phyloP scores from a whole-genome alignment of 2,329 filamentous ascomycete species.

The Penicillium brasilianum region DNA sequence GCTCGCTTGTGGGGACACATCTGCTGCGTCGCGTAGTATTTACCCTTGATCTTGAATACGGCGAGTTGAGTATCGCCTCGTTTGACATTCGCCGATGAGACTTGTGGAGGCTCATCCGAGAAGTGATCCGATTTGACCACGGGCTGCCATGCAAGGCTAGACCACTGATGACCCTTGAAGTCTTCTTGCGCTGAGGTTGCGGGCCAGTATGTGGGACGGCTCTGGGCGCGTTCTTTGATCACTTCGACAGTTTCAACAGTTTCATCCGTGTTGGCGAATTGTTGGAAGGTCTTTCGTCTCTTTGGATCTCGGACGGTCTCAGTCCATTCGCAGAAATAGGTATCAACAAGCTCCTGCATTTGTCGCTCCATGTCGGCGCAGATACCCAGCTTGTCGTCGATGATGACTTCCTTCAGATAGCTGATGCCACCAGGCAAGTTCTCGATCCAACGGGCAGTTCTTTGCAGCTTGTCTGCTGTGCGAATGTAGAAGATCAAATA shows the following conservation, averaged over 20 bases:
- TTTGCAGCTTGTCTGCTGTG: conserved; percentile 86
- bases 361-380: conserved; percentile 82
- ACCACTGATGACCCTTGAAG: conserved; percentile 73
- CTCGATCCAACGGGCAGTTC: conserved; percentile 88
- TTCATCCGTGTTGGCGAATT: conserved; percentile 85
- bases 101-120: conserved; percentile 68
- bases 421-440: conserved; percentile 79
- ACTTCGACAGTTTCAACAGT: conserved; percentile 70
- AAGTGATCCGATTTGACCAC: conserved; percentile 75
- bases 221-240: conserved; percentile 73
- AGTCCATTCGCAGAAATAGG: conserved; percentile 91
- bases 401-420: conserved; percentile 80
- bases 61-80: conserved; percentile 87
- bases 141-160: conserved; percentile 74
- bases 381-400: conserved; percentile 86
- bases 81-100: conserved; percentile 76
- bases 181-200: conserved; percentile 69
- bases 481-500: conserved; percentile 95
- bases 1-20: conserved; percentile 94
- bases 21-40: conserved; percentile 85
- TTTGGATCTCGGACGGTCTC: conserved; percentile 75
- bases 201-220: conserved; percentile 77
- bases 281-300: conserved; percentile 71
- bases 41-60: conserved; percentile 79
- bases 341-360: conserved; percentile 82